Evolutionary conservation across 2,329 filamentous ascomycete genomes (phyloP).

Genomic region (Fusarium hostae): DNA sequence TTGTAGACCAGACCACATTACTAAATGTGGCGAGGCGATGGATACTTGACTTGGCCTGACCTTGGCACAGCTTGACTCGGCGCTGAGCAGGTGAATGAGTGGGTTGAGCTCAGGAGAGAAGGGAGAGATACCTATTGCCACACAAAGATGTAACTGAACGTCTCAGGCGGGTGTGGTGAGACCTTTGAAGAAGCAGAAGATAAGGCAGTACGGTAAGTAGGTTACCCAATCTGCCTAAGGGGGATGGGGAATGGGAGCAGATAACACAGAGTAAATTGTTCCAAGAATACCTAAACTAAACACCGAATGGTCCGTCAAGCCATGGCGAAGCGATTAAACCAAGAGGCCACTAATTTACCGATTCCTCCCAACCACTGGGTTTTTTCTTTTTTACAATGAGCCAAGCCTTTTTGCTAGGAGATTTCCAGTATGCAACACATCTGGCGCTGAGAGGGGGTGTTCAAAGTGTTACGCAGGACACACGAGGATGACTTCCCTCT

Average conservation of each 20-base stretch:
- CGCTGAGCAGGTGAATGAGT: background rate
- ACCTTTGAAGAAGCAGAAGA: background rate
- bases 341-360: background rate
- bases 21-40: constrained; percentile 6
- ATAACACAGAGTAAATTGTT: background rate
- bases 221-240: background rate
- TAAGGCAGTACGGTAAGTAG: background rate
- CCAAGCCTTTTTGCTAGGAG: constrained; percentile 23
- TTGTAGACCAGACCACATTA: constrained; percentile 9
- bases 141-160: background rate
- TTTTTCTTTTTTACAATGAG: background rate
- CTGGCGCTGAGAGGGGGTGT: background rate
- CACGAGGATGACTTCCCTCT: constrained; percentile 34
- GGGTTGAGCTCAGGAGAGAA: background rate
- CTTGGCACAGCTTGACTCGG: background rate
- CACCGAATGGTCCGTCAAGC: background rate
- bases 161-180: constrained; percentile 14
- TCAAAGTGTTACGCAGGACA: background rate
- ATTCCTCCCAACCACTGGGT: background rate
- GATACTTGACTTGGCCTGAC: background rate
- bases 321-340: background rate
- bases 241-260: background rate
- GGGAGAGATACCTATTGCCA: constrained; percentile 1
- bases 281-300: background rate
- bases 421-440: background rate